A percentile compares a stretch with the other conserved stretches of the same genome.
phyloP scores from a whole-genome alignment of 352 stramenopile species.

The Phytophthora brassicae region DNA sequence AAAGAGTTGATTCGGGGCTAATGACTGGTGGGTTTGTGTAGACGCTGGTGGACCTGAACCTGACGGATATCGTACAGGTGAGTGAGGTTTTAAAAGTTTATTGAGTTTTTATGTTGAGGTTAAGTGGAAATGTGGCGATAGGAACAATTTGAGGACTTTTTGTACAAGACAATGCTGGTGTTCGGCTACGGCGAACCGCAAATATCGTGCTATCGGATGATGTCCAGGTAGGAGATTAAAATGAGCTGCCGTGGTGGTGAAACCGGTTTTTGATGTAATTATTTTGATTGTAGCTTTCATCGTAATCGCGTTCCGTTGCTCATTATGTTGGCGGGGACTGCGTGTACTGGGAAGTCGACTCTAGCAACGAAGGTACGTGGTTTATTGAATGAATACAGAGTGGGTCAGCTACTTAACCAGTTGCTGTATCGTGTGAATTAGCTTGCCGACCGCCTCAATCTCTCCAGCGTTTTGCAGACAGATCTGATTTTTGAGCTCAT shows the following conservation, averaged over 20 bases:
- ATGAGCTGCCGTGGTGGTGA: neutral
- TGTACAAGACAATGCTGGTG: conserved; percentile 90
- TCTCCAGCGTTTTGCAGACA: conserved; percentile 86
- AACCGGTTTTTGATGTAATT: neutral
- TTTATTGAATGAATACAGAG: neutral
- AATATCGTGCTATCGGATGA: conserved; percentile 87
- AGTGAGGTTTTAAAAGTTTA: neutral
- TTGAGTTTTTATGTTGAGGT: neutral
- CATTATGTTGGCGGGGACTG: conserved; percentile 82
- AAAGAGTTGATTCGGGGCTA: too few species aligned
- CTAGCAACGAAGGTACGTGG: conserved; percentile 78
- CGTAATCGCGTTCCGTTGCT: conserved; percentile 81
- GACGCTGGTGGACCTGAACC: conserved; percentile 84
- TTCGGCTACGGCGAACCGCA: conserved; percentile 87
- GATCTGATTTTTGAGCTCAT: conserved; percentile 90
- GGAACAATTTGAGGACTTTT: conserved; percentile 90
- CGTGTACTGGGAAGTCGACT: conserved; percentile 86
- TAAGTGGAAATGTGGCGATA: too few species aligned
- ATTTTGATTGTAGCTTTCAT: conserved; percentile 57
- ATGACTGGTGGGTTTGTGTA: conserved; percentile 23
- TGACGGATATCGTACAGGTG: conserved; percentile 85
- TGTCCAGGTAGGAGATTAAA: conserved; percentile 52
- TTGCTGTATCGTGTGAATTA: conserved; percentile 25
- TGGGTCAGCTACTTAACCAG: neutral
- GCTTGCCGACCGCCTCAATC: conserved; percentile 83